Evolutionary conservation across 352 stramenopile species (phyloP), one percentile per base, ranked within the genome.

Genomic region (Pythium vanterpoolii): DNA sequence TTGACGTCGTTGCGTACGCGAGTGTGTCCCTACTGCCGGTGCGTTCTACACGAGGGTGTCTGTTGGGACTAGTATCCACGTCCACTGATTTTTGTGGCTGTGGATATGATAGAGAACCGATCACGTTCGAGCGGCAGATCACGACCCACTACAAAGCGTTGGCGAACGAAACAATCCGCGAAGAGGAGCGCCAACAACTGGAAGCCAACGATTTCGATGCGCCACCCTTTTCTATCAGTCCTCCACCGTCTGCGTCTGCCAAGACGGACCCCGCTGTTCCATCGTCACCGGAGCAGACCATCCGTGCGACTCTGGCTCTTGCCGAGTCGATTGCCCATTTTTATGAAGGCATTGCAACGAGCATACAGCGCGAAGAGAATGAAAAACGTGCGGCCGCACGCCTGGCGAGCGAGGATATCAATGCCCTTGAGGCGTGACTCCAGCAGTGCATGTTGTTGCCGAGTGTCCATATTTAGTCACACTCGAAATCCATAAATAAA

Each of bases 21-120:
- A 11, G 1, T 28, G 21, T 70, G 63, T 31, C 63, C 63, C 18
- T 70, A 43, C 36, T 70, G 63, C 27, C 63, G 63, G 63, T 70
- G 23, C 18, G 63, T 66, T 36, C 6, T n/a, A n/a, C n/a, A n/a
- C n/a, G 31, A 36, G 6, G 6, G 6, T 36, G 6, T 13, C 6
- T 11, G 39, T 23, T 24, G 43, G 47, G 10, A 43, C 1, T 21
- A 9, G 14, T n/a, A 16, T 7, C 38, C 38, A 8, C 18, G 11
- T 13, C 28, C 6, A 49, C 19, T 54, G 18, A 54, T 36, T 30
- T 9, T 21, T 30, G 2, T 24, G 33, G n/a, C n/a, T 34, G n/a
- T 46, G n/a, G 5, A 8, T 23, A 14, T 62, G 2, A 14, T 16
- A 70, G 63, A 16, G 30, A 18, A 6, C 27, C 16, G 11, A 70